Percentiles rank a stretch among this genome's conserved stretches.
phyloP scores from a whole-genome alignment of 2,329 filamentous ascomycete genomes.

The Penicillium verrucosum region DNA sequence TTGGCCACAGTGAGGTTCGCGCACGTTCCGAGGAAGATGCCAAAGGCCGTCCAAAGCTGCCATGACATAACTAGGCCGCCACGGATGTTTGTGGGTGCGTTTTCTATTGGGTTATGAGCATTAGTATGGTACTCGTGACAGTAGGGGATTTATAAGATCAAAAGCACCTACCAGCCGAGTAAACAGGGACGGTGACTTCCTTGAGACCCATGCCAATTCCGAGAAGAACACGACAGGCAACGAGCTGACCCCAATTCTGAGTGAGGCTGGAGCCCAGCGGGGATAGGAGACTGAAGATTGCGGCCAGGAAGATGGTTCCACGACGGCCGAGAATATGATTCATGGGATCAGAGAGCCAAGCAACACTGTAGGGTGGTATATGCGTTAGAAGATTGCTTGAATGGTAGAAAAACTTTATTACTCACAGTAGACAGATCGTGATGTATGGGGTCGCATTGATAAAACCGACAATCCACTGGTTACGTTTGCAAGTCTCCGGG shows the following conservation, averaged over 20 bases:
- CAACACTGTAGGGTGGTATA: conserved; percentile 3
- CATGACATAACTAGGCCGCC: conserved; percentile 55
- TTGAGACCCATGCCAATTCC: conserved; percentile 41
- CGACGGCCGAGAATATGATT: conserved; percentile 19
- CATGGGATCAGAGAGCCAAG: conserved; percentile 20
- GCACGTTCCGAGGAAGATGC: conserved; percentile 41
- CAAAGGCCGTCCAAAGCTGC: conserved; percentile 50
- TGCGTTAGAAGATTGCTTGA: background rate
- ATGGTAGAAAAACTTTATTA: background rate
- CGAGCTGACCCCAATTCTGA: conserved; percentile 17
- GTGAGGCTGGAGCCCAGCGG: conserved; percentile 18
- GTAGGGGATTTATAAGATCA: background rate
- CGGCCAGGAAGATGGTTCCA: conserved; percentile 19
- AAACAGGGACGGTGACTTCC: conserved; percentile 51
- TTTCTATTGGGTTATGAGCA: conserved; percentile 34
- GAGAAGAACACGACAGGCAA: conserved; percentile 22
- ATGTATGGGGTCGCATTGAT: conserved; percentile 57
- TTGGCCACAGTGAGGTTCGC: conserved; percentile 43
- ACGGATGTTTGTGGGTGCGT: conserved; percentile 52
- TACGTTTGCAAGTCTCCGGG: conserved; percentile 33
- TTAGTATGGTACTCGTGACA: background rate
- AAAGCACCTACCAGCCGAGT: conserved; percentile 38
- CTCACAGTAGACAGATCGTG: conserved; percentile 48
- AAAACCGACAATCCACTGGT: conserved; percentile 59
- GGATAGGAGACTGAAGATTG: conserved; percentile 18